Evolutionary conservation across 2,329 filamentous ascomycete species (phyloP).

Genomic region (Phaeosphaeriaceae sp.): DNA sequence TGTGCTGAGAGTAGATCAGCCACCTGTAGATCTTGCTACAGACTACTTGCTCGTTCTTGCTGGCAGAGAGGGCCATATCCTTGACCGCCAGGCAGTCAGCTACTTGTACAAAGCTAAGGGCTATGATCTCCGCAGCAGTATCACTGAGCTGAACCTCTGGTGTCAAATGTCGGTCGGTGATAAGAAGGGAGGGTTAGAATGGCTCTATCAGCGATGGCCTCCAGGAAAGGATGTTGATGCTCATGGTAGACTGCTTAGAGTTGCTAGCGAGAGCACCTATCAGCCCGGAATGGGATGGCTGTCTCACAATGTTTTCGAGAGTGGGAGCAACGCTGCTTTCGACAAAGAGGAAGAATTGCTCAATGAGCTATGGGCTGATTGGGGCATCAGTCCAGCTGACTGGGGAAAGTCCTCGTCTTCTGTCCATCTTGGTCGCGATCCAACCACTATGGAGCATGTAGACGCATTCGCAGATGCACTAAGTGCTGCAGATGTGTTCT

Average conservation of each 20-base stretch:
- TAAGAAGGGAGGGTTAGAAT: slow-evolving; percentile 83
- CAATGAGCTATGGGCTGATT: slow-evolving; percentile 70
- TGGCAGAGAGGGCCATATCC: slow-evolving; percentile 85
- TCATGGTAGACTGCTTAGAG: slow-evolving; percentile 72
- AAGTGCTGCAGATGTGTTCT: slow-evolving; percentile 71
- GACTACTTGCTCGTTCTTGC: slow-evolving; percentile 85
- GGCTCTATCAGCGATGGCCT: slow-evolving; percentile 84
- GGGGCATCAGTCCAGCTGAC: slow-evolving; percentile 69
- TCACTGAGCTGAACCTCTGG: slow-evolving; percentile 92
- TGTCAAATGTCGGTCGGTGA: slow-evolving; percentile 96
- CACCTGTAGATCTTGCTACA: slow-evolving; percentile 71
- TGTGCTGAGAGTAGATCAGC: slow-evolving; percentile 76
- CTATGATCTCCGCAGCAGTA: slow-evolving; percentile 78
- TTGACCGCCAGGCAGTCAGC: slow-evolving; percentile 71
- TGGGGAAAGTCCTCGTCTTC: slow-evolving; percentile 44
- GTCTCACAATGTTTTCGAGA: slow-evolving; percentile 64
- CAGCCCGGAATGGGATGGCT: slow-evolving; percentile 78
- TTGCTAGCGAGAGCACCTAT: slow-evolving; percentile 84
- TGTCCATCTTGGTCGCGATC: too few relatives aligned
- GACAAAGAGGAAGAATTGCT: slow-evolving; percentile 68
- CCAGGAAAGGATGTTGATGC: slow-evolving; percentile 72
- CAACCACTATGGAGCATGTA: slow-evolving; percentile 54
- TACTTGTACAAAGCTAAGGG: slow-evolving; percentile 73
- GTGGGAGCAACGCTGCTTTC: slow-evolving; percentile 46
- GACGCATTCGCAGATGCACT: slow-evolving; percentile 64